phyloP scores from a whole-genome alignment of 228 moss, liverwort and hornwort species.

The Sphagnum magellanicum region DNA sequence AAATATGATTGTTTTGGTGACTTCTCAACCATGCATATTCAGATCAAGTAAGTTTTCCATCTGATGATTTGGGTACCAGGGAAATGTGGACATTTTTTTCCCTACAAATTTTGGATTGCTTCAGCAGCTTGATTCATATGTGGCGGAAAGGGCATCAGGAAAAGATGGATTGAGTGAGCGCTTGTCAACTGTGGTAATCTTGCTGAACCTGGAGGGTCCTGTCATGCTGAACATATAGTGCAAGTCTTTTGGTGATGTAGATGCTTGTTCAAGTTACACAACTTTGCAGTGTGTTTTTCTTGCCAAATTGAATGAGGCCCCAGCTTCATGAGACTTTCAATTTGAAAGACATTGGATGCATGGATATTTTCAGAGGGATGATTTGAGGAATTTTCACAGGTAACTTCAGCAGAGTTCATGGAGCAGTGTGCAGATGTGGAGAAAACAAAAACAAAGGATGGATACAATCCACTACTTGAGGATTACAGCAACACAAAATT shows the following conservation, averaged over 20 bases:
- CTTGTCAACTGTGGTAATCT: conserved; percentile 47
- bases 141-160: conserved; percentile 30
- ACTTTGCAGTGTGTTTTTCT: not conserved
- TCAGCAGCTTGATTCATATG: conserved; percentile 62
- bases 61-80: conserved; percentile 26
- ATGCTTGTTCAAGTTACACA: not conserved
- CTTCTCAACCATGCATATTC: too few relatives aligned
- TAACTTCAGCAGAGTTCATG: conserved; percentile 82
- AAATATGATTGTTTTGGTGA: not conserved
- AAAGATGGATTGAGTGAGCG: conserved; percentile 22
- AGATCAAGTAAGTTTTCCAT: too few relatives aligned
- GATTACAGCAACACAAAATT: conserved; percentile 93
- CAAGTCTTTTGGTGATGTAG: not conserved
- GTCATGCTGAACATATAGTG: conserved; percentile 29
- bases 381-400: conserved; percentile 22
- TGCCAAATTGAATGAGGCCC: too few relatives aligned
- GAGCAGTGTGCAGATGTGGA: conserved; percentile 78
- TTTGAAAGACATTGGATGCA: too few relatives aligned
- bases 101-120: conserved; percentile 82
- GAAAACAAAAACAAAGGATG: conserved; percentile 75
- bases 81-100: conserved; percentile 87
- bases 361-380: too few relatives aligned
- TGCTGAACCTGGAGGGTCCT: not conserved
- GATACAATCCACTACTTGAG: conserved; percentile 86
- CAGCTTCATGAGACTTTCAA: too few relatives aligned